Evolutionary conservation across 441 rosid genomes (phyloP).

Genomic region (Croton laevigatus): DNA sequence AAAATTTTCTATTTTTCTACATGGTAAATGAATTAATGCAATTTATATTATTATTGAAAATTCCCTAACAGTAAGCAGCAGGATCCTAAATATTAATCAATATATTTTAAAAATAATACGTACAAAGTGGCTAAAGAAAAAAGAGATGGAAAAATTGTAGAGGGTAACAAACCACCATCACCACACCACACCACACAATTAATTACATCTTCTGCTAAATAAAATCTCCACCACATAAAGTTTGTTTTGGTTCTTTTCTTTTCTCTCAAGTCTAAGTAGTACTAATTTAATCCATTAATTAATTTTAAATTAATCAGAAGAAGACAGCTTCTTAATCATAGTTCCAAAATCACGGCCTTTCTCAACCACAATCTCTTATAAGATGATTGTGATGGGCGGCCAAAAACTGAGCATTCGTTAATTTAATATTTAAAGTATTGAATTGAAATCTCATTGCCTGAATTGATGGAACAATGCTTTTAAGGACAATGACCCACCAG

Average conservation of each 20-base stretch:
- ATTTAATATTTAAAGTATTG: neutral
- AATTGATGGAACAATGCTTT: neutral
- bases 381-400: slow-evolving; percentile 28
- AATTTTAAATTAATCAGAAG: neutral
- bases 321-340: neutral
- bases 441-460: neutral
- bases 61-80: neutral
- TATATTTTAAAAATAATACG: neutral
- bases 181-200: slow-evolving; percentile 21
- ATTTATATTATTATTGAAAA: too few species aligned
- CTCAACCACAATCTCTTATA: slow-evolving; percentile 24
- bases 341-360: too few species aligned
- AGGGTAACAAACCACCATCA: neutral
- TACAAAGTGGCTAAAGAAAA: neutral
- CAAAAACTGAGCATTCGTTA: neutral
- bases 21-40: too few species aligned
- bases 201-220: neutral
- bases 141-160: neutral
- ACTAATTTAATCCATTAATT: neutral
- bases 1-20: too few species aligned
- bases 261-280: neutral
- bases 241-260: neutral
- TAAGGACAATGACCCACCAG: slow-evolving; percentile 5
- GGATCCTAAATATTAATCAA: neutral
- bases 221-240: slow-evolving; percentile 28